Base-by-base conservation (phyloP, 192 early-diverging fungal genomes). In the Jimgerdemannia flammicorona region DNA sequence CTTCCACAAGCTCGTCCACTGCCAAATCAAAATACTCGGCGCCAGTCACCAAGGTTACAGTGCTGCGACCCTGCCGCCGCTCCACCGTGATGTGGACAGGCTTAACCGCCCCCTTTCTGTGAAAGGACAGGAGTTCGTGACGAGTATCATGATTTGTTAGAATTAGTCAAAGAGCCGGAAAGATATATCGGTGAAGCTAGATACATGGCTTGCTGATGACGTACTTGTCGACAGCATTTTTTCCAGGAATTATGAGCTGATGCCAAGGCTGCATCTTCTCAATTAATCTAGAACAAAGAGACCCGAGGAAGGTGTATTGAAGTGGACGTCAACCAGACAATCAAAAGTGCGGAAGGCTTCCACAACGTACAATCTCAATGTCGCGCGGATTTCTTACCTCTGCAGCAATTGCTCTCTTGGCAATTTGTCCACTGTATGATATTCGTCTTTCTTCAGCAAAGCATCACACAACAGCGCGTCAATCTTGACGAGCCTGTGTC, bases 401-500 rank as follows among this genome's bases (percentile, higher is more conserved):
- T 77, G 76, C 18, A 74, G 73, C 39, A 93, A 83, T 70, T 88
- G 85, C 73, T 94, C 91, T 41, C 91, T 84, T 17, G 79, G 77
- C 40, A 91, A 77, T 18, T 74, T 65, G 29, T 86, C 79, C 49
- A 91, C 74, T 64, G 85, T 84, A 10, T 84, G 79, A 54, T 89
- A 88, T 76, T 95, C 94, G 67, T 86, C 86, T 76, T 92, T 93
- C n/a, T 76, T 78, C 43, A 94, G 71, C 11, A 94, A 74, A 17
- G 90, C 86, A 72, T 93, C 91, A 72, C 87, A 89, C 54, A 95
- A 70, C 14, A 83, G 72, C 44, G 88, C 76, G 70, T 95, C 92
- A 59, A 95, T 86, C 74, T 87, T 90, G 20, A 93, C 81, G 70
- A 59, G 14, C 49, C 49, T 59, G 14, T 10, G 14, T 59, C 6